phyloP scores from a whole-genome alignment of 371 early-diverging fungal genomes.

The Capniomyces stellatus region DNA sequence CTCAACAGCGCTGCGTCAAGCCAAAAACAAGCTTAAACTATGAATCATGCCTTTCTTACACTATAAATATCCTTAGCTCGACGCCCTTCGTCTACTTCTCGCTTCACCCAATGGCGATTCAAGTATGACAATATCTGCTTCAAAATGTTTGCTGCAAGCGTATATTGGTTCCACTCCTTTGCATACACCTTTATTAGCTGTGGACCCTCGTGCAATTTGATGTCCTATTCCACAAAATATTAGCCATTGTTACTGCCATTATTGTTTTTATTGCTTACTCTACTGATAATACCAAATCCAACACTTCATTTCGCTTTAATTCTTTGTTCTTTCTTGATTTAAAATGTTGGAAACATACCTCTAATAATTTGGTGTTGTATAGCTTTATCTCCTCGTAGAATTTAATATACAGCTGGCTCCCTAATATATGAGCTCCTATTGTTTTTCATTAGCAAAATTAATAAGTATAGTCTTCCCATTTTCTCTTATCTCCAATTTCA shows the following conservation, averaged over 20 bases:
- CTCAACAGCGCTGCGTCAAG: too few relatives aligned
- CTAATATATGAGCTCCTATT: background rate
- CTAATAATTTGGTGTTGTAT: background rate
- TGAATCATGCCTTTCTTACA: slow-evolving; percentile 22
- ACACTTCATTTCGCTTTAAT: background rate
- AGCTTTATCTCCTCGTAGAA: background rate
- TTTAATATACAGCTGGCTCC: background rate
- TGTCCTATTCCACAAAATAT: slow-evolving; percentile 24
- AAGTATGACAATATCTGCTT: slow-evolving; percentile 85
- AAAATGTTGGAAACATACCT: background rate
- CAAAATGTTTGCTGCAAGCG: slow-evolving; percentile 59
- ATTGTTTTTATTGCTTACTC: background rate
- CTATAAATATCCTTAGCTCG: slow-evolving; percentile 86
- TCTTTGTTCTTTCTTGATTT: background rate
- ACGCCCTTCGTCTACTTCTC: slow-evolving; percentile 85
- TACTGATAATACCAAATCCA: background rate
- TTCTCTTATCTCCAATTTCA: background rate
- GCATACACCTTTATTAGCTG: slow-evolving; percentile 72
- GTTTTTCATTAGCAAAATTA: too few relatives aligned
- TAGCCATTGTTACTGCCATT: background rate
- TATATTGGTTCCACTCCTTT: slow-evolving; percentile 73
- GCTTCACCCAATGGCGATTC: slow-evolving; percentile 92
- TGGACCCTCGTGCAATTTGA: slow-evolving; percentile 49
- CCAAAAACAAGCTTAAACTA: background rate
- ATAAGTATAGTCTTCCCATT: too few relatives aligned